Evolutionary conservation across 805 yeast genomes (phyloP), one percentile per base, ranked within the genome.

Genomic region (Candida ipomoeae): DNA sequence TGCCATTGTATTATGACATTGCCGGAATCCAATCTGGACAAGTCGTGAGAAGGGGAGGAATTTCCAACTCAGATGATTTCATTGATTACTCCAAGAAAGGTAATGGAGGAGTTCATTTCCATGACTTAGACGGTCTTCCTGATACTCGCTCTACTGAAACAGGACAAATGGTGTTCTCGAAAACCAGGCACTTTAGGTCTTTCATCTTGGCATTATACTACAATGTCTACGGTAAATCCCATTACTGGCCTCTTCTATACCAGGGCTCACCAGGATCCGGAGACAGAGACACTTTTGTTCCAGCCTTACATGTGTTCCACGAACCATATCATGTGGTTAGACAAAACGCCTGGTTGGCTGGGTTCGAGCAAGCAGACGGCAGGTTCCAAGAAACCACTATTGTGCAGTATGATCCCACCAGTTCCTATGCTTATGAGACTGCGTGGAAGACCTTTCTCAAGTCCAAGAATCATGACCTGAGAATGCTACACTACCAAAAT

Each of bases 261-360:
- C 75, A 69, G 56, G 73, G 73, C 17, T 62, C 65, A 6, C 63
- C 63, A 5, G 72, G 70, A 1, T 56, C 49, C 3, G 72, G 72
- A 17, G 74, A 70, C 51, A 60, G 70, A 37, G 75, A 70, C 39
- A 68, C 73, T 2, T 64, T 66, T 49, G 62, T 67, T 8, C 71
- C 74, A 10, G 74, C 74, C 3, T 68, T 73, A 42, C 66, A 65
- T 45, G 67, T 65, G 6, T 62, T 70, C 50, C 52, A 66, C 35
- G 68, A 70, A 49, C 61, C 64, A 8, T 70, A 69, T 53, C 70
- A 72, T 48, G 43, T 55, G 20, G 63, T 50, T 4, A 51, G 38
- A n/a, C 45, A 66, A 10, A 67, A 62, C 6, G 44, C 64, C 1
- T 58, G 63, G 64, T 49, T 61, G 33, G 64, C 58, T 3, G 64